Percentiles rank a stretch among this genome's conserved stretches.
These are phyloP conservation scores for Cutaneotrichosporon mucoides DNA, from an alignment of 1,284 basidiomycete genomes.

Conservation along the genomic window DNA sequence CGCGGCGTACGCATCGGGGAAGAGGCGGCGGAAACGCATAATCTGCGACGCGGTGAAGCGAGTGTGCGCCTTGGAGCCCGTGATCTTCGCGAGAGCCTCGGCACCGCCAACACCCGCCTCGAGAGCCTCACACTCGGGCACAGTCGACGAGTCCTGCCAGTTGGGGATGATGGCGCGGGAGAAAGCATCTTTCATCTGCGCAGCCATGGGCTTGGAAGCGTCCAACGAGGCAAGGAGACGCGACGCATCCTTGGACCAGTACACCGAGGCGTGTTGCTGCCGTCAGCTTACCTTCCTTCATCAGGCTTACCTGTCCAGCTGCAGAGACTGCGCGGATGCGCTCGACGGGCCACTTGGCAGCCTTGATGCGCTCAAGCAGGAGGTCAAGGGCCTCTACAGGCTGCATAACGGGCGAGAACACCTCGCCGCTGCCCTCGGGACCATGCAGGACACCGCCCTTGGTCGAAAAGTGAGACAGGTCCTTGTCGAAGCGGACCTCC, in stretches of 20 bases:
- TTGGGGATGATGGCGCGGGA: conserved; percentile 70
- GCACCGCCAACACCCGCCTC: conserved; percentile 64
- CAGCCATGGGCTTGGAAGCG: conserved; percentile 53
- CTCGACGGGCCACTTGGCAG: conserved; percentile 49
- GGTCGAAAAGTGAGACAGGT: conserved; percentile 69
- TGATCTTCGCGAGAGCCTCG: conserved; percentile 65
- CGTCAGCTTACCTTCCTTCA: neutral
- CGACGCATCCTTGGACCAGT: conserved; percentile 66
- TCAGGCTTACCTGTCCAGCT: conserved; percentile 38
- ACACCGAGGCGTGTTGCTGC: conserved; percentile 88
- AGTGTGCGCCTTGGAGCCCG: conserved; percentile 80
- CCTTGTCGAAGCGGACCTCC: conserved; percentile 73
- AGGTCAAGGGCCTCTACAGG: conserved; percentile 80
- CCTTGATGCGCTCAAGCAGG: conserved; percentile 65
- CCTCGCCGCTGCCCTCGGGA: conserved; percentile 63
- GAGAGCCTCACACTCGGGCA: conserved; percentile 64
- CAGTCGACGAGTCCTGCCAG: conserved; percentile 89
- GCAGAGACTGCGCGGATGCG: conserved; percentile 38
- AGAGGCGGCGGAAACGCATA: conserved; percentile 61
- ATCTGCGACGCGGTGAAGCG: conserved; percentile 86
- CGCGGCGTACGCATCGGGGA: conserved; percentile 60
- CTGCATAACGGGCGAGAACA: conserved; percentile 73
- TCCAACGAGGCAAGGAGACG: conserved; percentile 58
- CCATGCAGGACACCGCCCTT: conserved; percentile 67
- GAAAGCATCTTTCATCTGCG: conserved; percentile 57